Evolutionary conservation across 1,139 yeast genomes (phyloP), one percentile per base, ranked within the genome.

Genomic region (Geotrichum histeridarum): DNA sequence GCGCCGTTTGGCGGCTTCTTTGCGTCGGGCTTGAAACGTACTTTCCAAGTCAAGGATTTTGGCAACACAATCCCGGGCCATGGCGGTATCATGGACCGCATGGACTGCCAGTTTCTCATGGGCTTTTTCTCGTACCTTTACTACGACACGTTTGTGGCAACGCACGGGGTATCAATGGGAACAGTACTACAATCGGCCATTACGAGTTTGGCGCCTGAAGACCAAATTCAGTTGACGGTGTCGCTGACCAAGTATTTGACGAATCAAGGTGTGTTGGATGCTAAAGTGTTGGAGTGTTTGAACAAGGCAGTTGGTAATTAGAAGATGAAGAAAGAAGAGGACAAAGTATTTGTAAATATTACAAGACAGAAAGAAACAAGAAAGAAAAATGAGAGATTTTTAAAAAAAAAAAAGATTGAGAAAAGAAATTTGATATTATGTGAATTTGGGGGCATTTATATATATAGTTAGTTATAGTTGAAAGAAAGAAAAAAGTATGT

Each of bases 1-100:
- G 99, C 99, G 1, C 99, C 99, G 56, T 93, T 93, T 69, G 99
- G 99, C 54, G 99, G 99, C 0, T 93, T 93, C 70, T 93, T 93
- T 64, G 98, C 98, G 2, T 85, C 95, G 52, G 99, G 99, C n/a
- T 78, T 94, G 64, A 93, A 93, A 74, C 83, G 99, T 71, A 90
- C 98, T n/a, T 91, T 93, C 74, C 87, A 94, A 65, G 91, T 91
- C 56, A 88, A 88, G 71, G 96, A 88, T 70, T 88, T 88, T 66
- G 96, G 95, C 58, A 90, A 87, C 67, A 86, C 95, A 15, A 88
- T 88, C 60, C 96, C 96, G 9, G 99, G 99, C 41, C 99, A 93
- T 67, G 99, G 99, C 59, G 99, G 99, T 61, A 83, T 93, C 61
- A 91, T 97, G 35, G 99, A 93, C 70, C 81, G 99, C 73, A 84